Conservation (phyloP, 2,329 filamentous ascomycete genomes). For the Aspergillus unguis region DNA sequence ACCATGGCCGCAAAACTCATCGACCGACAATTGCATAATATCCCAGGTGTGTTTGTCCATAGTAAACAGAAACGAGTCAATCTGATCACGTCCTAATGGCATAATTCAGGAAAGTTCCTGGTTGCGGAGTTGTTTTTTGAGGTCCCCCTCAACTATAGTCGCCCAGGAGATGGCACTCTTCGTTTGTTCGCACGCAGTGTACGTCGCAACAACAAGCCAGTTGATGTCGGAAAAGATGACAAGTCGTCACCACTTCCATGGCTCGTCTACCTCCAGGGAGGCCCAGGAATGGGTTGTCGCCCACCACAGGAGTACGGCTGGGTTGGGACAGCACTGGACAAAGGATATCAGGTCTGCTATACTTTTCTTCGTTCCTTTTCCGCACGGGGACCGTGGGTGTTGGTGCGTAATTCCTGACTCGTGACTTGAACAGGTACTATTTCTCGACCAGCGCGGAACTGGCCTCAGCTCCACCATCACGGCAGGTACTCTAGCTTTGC, state of each 20-base stretch:
- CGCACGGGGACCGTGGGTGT: background rate
- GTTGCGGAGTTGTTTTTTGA: conserved; percentile 83
- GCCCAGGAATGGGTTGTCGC: conserved; percentile 74
- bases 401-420: background rate
- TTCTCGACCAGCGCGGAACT: conserved; percentile 88
- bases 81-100: conserved; percentile 5
- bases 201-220: conserved; percentile 55
- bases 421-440: conserved; percentile 51
- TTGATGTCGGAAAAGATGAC: conserved; percentile 43
- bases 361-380: background rate
- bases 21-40: conserved; percentile 35
- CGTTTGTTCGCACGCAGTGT: conserved; percentile 76
- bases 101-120: conserved; percentile 61
- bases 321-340: conserved; percentile 67
- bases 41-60: conserved; percentile 31
- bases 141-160: conserved; percentile 74
- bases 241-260: conserved; percentile 51
- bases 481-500: conserved; percentile 64
- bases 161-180: conserved; percentile 59
- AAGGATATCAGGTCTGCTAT: conserved; percentile 69
- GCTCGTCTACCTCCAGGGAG: conserved; percentile 76
- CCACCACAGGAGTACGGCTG: conserved; percentile 71
- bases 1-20: conserved; percentile 39
- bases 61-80: background rate
- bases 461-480: conserved; percentile 80